Conservation (phyloP, 306 rosid species). For the Lathyrus sativus region DNA sequence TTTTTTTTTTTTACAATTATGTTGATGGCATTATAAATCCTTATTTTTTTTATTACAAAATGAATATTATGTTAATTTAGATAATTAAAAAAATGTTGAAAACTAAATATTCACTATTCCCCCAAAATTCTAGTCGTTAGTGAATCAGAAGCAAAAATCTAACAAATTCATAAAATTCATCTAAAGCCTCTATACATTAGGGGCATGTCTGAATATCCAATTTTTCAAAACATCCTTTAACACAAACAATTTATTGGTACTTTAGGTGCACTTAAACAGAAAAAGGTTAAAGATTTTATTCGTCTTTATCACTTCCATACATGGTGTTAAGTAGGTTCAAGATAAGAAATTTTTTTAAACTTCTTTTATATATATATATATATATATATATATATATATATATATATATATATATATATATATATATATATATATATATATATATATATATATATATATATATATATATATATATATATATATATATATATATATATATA, state of each 20-base stretch:
- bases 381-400: no score
- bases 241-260: neutral
- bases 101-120: neutral
- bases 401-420: no score
- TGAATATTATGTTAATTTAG: neutral
- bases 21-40: no score
- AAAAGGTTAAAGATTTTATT: neutral
- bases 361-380: no score
- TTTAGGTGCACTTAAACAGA: neutral
- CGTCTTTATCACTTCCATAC: neutral
- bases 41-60: neutral
- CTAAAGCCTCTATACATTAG: neutral
- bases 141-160: neutral
- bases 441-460: no score
- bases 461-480: no score
- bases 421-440: no score
- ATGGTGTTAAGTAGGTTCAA: neutral
- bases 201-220: neutral
- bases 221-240: neutral
- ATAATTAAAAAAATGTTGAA: neutral
- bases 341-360: no score
- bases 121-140: neutral
- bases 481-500: no score
- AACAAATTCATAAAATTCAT: neutral
- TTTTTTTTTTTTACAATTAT: no score